Evolutionary conservation across 345 rosid species (phyloP).

Genomic region (Gossypium arboreum): DNA sequence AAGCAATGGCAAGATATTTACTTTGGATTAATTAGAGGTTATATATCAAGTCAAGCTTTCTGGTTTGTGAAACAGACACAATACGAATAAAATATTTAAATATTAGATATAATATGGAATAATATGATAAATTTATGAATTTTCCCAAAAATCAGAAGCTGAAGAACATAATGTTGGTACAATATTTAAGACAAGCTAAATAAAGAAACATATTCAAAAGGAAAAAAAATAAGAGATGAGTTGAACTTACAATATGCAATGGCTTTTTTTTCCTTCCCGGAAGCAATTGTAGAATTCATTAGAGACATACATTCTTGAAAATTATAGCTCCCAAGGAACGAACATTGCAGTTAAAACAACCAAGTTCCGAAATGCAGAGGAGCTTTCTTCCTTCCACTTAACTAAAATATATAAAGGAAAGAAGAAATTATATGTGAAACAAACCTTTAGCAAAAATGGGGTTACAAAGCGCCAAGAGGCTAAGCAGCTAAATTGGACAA

Average conservation of each 20-base stretch:
- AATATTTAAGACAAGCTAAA: background rate
- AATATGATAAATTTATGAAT: background rate
- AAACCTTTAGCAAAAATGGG: background rate
- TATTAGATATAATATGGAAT: too few relatives aligned
- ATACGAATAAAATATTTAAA: too few relatives aligned
- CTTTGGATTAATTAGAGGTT: conserved; percentile 1
- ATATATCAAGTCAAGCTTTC: conserved; percentile 7
- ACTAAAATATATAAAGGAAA: background rate
- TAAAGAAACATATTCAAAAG: background rate
- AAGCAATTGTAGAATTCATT: background rate
- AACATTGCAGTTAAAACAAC: background rate
- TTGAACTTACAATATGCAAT: background rate
- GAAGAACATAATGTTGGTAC: background rate
- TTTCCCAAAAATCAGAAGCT: background rate
- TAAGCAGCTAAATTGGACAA: background rate
- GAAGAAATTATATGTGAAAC: background rate
- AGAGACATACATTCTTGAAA: background rate
- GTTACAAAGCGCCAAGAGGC: background rate
- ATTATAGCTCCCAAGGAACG: background rate
- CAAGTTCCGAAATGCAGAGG: background rate
- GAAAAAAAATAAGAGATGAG: background rate
- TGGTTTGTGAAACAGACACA: background rate
- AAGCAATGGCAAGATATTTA: background rate
- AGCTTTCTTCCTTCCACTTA: background rate
- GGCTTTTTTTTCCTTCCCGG: background rate